Base-by-base conservation (phyloP, 148 eudicot species). In the Drosera capensis region DNA sequence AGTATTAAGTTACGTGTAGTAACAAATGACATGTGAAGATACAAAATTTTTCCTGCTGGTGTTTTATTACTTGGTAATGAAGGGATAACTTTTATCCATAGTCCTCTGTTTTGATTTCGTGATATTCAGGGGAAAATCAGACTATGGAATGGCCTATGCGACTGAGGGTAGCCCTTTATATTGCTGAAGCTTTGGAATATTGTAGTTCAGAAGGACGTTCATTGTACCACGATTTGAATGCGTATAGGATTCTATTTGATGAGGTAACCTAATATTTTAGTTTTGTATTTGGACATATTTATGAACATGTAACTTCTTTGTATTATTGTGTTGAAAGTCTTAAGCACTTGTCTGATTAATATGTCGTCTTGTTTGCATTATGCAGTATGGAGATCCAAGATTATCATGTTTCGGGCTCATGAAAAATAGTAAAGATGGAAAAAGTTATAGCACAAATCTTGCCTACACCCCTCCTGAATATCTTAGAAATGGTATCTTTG, bases 81-180 rank as follows among this genome's bases (percentile, higher is more conserved):
- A n/a, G 31, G 4, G 31, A 28, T 28, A 9, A 28, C 31, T 28
- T 28, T 28, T 28, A 9, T 25, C 17, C 14, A 14, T 50, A 3
- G 17, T 50, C 15, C 14, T 29, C 50, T 40, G 21, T 37, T 17
- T 5, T 21, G 54, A 48, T 23, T 29, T 52, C 26, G 5, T 16
- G 29, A 9, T 52, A 24, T 17, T 2, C 63, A 81, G 96, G 93
- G 96, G 96, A 86, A 69, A 78, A 62, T 40, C 93, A 78, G 58
- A 78, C 96, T 17, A 78, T 86, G 47, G 94, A 86, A 58, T 86
- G 96, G 96, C 75, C 74, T n/a, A 81, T 86, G 96, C 72, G 96
- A 26, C 54, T 81, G 46, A 72, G 83, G 63, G 93, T 81, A 36
- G 86, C 87, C 34, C 70, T 72, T 46, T 56, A 64, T 69, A 78